These are phyloP conservation scores for Rutstroemia sp. DNA, from an alignment of 2,329 filamentous ascomycete genomes.

Conservation along the genomic window DNA sequence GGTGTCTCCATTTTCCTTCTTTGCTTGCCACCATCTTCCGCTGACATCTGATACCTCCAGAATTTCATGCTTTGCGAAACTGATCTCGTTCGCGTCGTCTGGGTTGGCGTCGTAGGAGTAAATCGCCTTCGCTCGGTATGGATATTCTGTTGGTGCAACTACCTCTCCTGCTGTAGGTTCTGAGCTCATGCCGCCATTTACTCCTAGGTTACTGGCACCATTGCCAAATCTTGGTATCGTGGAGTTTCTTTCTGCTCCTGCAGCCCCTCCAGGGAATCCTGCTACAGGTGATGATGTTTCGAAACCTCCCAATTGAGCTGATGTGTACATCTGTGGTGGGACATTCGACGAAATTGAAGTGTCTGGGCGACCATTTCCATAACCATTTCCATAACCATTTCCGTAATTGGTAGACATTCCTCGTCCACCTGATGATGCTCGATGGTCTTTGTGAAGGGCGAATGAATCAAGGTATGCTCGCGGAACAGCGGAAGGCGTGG, in stretches of 20 bases:
- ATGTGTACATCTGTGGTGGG: conserved; percentile 95
- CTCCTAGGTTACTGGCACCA: conserved; percentile 31
- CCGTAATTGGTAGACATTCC: conserved; percentile 65
- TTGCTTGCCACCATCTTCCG: conserved; percentile 95
- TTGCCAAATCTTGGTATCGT: conserved; percentile 40
- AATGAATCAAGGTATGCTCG: conserved; percentile 94
- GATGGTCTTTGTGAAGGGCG: conserved; percentile 77
- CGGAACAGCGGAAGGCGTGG: conserved; percentile 75
- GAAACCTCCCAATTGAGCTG: conserved; percentile 88
- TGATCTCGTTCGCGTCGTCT: conserved; percentile 95
- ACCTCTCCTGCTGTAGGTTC: conserved; percentile 42
- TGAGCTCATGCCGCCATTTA: conserved; percentile 26
- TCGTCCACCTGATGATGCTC: conserved; percentile 25
- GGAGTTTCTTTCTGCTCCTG: conserved; percentile 49
- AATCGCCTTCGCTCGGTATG: conserved; percentile 95
- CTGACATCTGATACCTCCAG: conserved; percentile 95
- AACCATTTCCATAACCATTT: conserved; percentile 61
- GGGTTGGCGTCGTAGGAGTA: conserved; percentile 98
- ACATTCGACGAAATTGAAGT: conserved; percentile 71
- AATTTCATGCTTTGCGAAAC: conserved; percentile 92
- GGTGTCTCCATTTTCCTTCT: conserved; percentile 89
- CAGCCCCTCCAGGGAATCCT: conserved; percentile 24
- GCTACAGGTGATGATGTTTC: conserved; percentile 84
- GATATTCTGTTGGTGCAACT: conserved; percentile 80
- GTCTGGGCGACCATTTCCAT: conserved; percentile 68